Base-by-base conservation (phyloP, 2,329 filamentous ascomycete genomes). In the Paracoccidioides brasiliensis region DNA sequence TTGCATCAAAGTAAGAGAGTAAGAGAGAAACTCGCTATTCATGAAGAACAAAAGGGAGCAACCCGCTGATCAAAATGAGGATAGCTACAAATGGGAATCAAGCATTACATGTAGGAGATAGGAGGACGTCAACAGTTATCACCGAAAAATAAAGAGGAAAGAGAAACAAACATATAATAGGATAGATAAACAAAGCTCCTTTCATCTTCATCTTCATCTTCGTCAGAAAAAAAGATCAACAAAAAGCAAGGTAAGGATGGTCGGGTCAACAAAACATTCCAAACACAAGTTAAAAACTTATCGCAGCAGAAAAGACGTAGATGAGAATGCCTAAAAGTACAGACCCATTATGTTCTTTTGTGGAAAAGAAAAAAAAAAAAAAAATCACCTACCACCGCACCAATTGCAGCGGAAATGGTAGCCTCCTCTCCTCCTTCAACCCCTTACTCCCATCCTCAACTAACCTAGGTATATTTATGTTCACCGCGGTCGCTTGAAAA, bases 291-390 rank as follows among this genome's bases (percentile, higher is more conserved):
- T 4, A 12, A 10, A 4, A 33, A 4, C 3, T 5, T 14, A n/a
- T 14, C 32, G n/a, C 15, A 32, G 15, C 8, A 14, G 9, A 51
- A 51, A 22, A 51, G 32, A 38, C 22, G 15, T 41, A 22, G 14
- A 46, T 40, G 43, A 54, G 44, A 54, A 48, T 54, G 52, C 43
- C 43, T 54, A 54, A 9, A 54, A 54, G 52, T 54, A 54, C 52
- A 54, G 43, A 49, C 41, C 41, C 40, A 28, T 53, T 37, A 9
- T 4, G 14, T 5, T 48, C 30, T 48, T 48, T 15, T 48, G 3
- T 15, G 22, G 22, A 2, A 2, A 2, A 22, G 22, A 2, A 2
- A 2, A 22, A 22, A 22, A 22, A 22, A 22, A 22, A 1, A 22
- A 22, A 2, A 22, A 1, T 22, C 22, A 22, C 22, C 22, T 22